phyloP scores from a whole-genome alignment of 352 stramenopile genomes.

The Phytophthora litchii region DNA sequence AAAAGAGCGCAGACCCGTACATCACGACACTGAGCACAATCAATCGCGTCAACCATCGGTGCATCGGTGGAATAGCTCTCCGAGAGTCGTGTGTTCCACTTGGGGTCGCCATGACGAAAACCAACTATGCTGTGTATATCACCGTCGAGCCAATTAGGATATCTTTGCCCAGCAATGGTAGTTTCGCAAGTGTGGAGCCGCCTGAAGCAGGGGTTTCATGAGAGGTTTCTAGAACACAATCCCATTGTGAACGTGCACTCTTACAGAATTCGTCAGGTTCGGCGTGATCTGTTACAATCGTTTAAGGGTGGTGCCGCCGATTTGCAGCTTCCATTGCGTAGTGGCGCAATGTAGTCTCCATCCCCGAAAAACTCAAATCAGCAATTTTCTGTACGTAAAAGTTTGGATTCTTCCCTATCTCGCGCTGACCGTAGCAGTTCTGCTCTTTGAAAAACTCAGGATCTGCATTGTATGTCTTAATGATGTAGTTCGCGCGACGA shows the following conservation, averaged over 20 bases:
- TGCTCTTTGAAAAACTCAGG: conserved; percentile 43
- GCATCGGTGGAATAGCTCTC: conserved; percentile 5
- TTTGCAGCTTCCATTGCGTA: conserved; percentile 23
- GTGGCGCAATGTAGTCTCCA: conserved; percentile 12
- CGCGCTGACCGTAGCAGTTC: conserved; percentile 55
- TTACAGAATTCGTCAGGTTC: too few relatives aligned
- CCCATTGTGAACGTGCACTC: too few relatives aligned
- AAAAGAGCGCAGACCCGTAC: conserved; percentile 16
- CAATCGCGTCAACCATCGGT: conserved; percentile 12
- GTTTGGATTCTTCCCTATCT: conserved; percentile 9
- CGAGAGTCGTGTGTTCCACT: neutral
- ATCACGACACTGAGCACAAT: conserved; percentile 18
- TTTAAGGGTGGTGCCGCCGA: conserved; percentile 1
- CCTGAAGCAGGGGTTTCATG: too few relatives aligned
- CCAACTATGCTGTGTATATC: too few relatives aligned
- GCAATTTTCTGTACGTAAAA: conserved; percentile 17
- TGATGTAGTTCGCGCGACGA: conserved; percentile 37
- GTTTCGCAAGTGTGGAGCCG: too few relatives aligned
- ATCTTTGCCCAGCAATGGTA: too few relatives aligned
- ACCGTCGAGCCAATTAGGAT: too few relatives aligned
- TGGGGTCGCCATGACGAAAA: conserved; percentile 1
- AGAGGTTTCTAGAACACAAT: too few relatives aligned
- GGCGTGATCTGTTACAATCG: too few relatives aligned
- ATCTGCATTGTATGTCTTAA: conserved; percentile 55
- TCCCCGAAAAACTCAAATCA: conserved; percentile 18